These are phyloP conservation scores for Aureobasidium sp. DNA, from an alignment of 2,329 filamentous ascomycete species.

Conservation along the genomic window DNA sequence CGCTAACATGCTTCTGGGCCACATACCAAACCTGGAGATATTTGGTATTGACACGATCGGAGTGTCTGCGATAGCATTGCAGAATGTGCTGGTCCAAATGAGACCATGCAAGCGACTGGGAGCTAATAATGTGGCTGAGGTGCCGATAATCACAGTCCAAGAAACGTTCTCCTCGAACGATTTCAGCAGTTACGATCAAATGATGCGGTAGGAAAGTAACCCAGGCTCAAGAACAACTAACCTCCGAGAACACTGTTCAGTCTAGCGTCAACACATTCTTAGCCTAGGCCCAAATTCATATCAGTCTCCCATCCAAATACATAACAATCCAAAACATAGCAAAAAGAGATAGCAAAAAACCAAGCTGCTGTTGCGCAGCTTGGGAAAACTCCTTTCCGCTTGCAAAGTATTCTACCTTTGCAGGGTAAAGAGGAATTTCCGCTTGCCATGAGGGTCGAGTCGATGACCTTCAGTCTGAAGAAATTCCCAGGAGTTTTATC, in stretches of 20 bases:
- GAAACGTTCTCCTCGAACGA: neutral
- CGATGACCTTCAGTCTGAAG: too few species aligned
- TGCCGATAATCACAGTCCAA: neutral
- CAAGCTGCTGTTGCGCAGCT: too few species aligned
- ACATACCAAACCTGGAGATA: neutral
- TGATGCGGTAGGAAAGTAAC: neutral
- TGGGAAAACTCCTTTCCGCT: too few species aligned
- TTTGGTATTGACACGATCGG: neutral
- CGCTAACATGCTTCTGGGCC: neutral
- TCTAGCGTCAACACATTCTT: neutral
- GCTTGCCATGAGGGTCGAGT: too few species aligned
- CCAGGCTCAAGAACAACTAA: neutral
- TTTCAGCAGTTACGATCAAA: neutral
- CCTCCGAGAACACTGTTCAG: neutral
- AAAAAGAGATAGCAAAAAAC: too few species aligned
- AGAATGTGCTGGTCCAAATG: neutral
- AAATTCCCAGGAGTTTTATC: too few species aligned
- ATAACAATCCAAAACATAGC: too few species aligned
- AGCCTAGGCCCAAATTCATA: neutral
- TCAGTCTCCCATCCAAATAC: neutral
- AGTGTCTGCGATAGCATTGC: neutral
- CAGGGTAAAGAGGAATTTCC: too few species aligned
- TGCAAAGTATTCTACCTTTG: too few species aligned
- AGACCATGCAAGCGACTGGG: neutral
- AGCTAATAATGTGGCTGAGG: neutral